Conservation (phyloP, 2,329 filamentous ascomycete species). For the Fusarium camptoceras region DNA sequence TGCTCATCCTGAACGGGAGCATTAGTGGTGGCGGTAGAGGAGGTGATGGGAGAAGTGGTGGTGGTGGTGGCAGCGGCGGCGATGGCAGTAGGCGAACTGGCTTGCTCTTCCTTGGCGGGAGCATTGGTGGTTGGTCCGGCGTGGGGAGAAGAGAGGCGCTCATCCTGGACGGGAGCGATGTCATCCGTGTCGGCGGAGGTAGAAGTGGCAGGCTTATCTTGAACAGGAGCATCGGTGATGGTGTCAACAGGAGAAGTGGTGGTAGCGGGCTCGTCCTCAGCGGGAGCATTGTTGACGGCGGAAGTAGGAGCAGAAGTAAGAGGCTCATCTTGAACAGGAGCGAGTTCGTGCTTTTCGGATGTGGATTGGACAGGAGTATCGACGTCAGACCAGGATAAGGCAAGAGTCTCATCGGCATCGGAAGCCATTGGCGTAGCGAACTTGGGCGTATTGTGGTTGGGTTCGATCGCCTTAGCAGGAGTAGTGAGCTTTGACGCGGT, state of each 20-base stretch:
- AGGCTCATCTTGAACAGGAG: conserved; percentile 12
- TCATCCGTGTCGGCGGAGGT: neutral
- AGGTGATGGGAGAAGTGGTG: neutral
- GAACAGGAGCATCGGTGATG: neutral
- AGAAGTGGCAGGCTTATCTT: neutral
- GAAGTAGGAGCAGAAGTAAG: conserved; percentile 1
- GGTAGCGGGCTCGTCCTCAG: neutral
- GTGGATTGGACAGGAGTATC: neutral
- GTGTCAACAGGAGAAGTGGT: neutral
- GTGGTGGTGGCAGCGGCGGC: neutral
- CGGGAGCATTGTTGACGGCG: conserved; percentile 29
- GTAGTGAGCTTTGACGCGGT: neutral
- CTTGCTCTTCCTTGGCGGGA: conserved; percentile 1
- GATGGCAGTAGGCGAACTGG: neutral
- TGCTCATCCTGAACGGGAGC: conserved; percentile 18
- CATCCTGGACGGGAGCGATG: neutral
- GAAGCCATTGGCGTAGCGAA: neutral
- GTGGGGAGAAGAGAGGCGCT: neutral
- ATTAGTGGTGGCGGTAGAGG: neutral
- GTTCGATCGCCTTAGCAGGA: neutral
- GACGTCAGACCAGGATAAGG: conserved; percentile 1
- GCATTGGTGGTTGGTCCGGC: neutral
- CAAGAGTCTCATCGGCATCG: neutral
- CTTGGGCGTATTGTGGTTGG: neutral
- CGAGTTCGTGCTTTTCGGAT: neutral